Base-by-base conservation (phyloP, 345 rosid species). In the Salix purpurea region DNA sequence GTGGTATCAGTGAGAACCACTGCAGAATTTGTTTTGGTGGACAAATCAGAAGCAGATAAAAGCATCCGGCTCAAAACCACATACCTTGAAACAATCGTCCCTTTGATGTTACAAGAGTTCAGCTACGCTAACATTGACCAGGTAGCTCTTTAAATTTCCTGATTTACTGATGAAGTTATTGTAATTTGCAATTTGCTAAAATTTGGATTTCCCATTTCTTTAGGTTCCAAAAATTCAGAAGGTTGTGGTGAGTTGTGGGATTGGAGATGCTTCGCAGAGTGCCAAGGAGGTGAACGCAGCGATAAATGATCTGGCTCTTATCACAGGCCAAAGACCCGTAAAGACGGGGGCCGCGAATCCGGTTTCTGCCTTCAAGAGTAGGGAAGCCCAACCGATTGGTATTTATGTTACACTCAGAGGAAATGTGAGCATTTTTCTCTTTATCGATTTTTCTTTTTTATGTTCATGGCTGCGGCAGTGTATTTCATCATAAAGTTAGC, bases 231-330 rank as follows among this genome's bases (percentile, higher is more conserved):
- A 93, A 85, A 56, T 91, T 30, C 88, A 89, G 67, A 93, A 93
- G 88, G 83, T 93, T 76, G 97, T 91, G 70, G 93, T 95, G 84
- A 95, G 93, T 77, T 95, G 98, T 81, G 99, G 99, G 72, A 93
- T 95, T 73, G 97, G 99, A 83, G 98, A 95, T 23, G 97, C 97
- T 54, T 93, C 92, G 0, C 97, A 91, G 79, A 95, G 93, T 70
- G 87, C 94, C 24, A 95, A 95, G 82, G 99, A 97, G 44, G 81
- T 93, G 87, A 98, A 95, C 4, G 91, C 93, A 1, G 98, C 98
- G 26, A 82, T 93, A 86, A 90, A 86, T 64, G 97, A 95, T 34
- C 72, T 95, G 78, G 97, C 98, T 6, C 81, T 89, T 70, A 93
- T 95, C 46, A 86, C 91, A 18, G 98, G 99, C 76, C 97, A 93